Base-by-base conservation (phyloP, 2,329 filamentous ascomycete species). In the Aphanoascus verrucosus region DNA sequence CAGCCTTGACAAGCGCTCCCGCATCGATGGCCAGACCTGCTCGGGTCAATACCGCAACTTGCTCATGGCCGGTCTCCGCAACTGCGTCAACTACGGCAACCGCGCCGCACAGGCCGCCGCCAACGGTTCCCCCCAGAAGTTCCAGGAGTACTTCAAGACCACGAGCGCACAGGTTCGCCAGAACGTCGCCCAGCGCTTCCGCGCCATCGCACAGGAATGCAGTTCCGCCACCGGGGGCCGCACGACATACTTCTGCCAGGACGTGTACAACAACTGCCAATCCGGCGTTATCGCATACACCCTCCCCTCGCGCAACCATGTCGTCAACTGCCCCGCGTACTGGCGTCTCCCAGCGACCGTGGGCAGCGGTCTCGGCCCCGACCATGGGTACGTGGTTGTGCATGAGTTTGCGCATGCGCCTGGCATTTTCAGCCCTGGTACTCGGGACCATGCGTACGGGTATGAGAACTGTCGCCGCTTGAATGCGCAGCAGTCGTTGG, bases 81-180 rank as follows among this genome's bases (percentile, higher is more conserved):
- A 65, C 14, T 69, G 83, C 4, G 80, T 83, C 1, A 69, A 67
- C 2, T 65, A 69, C 2, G 81, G 82, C 9, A 73, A 77, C 0
- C 62, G 66, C 0, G 77, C 76, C 1, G 78, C 79, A 0, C 64
- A 71, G 1, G 77, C 72, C 0, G 77, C 76, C 23, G 59, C 70
- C 0, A 71, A 73, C 2, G 35, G 37, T 15, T 28, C 23, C 23
- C 3, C 23, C 23, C 23, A 37, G 12, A 48, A 38, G 17, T 41
- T 49, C 47, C 35, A 49, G n/a, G 38, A 41, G n/a, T 49, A 17
- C 42, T 52, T 52, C 40, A 52, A 52, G 17, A 45, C 41, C 9
- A 52, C 15, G 6, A 11, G 12, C 15, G 15, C 9, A 2, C 38
- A 17, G 14, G 20, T 8, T 2, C 19, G 19, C 8, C 35, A 38